Conservation (phyloP, 257 asterid genomes). For the Solanum appendiculatum region DNA sequence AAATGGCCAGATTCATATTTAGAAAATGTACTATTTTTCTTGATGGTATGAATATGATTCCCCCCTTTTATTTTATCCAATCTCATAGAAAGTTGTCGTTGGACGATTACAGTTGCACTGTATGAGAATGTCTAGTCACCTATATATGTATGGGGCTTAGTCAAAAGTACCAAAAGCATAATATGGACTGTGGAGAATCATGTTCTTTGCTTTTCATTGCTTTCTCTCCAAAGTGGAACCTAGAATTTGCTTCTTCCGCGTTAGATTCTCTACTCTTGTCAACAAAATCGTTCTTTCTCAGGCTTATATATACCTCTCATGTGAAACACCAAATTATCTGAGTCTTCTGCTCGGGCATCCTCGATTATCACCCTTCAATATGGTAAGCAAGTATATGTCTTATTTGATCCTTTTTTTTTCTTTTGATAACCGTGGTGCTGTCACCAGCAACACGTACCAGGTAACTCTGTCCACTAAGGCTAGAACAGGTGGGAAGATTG, state of each 20-base stretch:
- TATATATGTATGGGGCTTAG: neutral
- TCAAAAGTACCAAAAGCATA: neutral
- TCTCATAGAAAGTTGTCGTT: neutral
- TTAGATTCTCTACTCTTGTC: neutral
- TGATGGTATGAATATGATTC: neutral
- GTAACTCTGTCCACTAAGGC: neutral
- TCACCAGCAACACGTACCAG: neutral
- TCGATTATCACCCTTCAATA: neutral
- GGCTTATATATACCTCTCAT: conserved; percentile 9
- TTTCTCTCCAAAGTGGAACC: conserved; percentile 42
- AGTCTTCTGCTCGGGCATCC: neutral
- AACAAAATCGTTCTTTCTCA: neutral
- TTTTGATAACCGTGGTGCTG: neutral
- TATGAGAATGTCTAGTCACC: neutral
- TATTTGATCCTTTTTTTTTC: neutral
- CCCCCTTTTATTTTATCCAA: neutral
- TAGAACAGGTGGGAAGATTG: neutral
- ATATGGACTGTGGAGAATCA: conserved; percentile 27
- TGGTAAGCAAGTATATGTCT: neutral
- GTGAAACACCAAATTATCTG: neutral
- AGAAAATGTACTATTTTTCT: neutral
- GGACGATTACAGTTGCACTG: neutral
- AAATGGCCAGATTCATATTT: neutral
- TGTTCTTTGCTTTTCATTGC: conserved; percentile 31
- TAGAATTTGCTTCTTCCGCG: conserved; percentile 16